Base-by-base conservation (phyloP, 2,329 filamentous ascomycete genomes). In the Fusarium sp. region DNA sequence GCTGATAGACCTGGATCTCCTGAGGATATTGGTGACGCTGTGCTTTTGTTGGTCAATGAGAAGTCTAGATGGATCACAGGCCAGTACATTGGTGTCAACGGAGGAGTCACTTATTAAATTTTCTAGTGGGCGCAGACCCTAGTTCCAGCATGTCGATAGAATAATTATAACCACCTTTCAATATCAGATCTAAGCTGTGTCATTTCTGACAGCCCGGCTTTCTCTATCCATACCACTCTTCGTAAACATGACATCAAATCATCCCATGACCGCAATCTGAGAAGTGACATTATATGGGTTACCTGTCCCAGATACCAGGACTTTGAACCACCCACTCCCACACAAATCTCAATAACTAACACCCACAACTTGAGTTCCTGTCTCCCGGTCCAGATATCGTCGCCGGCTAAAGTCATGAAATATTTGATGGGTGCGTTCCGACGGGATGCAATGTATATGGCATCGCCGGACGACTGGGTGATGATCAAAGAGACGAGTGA, bases 1-100 rank as follows among this genome's bases (percentile, higher is more conserved):
- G 80, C 72, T 6, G 65, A 76, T n/a, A 60, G 79, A 1, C 42
- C 75, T 2, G 81, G 80, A 0, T 77, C 72, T 0, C 55, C 72
- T 4, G 77, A 77, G 18, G 82, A 84, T 53, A 74, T 84, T 40
- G 82, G 77, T 0, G 81, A 83, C 60, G 80, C 58, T 4, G 67
- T 67, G 4, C 49, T 67, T 21, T 29, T 67, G 13, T 14, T 67
- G 11, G 64, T 52, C 0, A 62, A 59, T 4, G 64, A 67, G 20
- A 67, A 55, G 8, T 67, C 64, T 4, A 18, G 64, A 11, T 67
- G 64, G 64, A 67, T 67, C 9, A 67, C 64, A 0, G 64, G 64
- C 2, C 64, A 67, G 41, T 67, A 67, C 2, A 55, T 67, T 3
- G 31, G 58, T 27, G 42, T 49, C 2, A 66, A 11, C 4, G 63